A percentile compares a stretch with the other conserved stretches of the same genome.
Conservation (phyloP, 2,329 filamentous ascomycete species). For the Myriosclerotinia curreyana region DNA sequence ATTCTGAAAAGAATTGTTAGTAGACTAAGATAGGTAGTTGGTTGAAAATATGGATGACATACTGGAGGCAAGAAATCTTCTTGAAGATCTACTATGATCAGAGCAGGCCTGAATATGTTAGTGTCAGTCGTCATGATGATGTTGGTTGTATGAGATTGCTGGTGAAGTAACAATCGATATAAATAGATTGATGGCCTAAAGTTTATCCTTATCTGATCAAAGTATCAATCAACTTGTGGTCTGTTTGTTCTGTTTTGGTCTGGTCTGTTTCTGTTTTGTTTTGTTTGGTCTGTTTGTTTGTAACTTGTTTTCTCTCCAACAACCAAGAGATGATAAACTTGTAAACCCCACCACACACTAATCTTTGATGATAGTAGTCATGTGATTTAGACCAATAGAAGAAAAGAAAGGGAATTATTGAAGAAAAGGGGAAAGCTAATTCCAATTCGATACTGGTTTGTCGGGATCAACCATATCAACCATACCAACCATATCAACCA, state of each 20-base stretch:
- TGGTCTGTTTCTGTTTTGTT: no score
- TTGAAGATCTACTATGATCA: slow-evolving; percentile 82
- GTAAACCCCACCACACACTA: no score
- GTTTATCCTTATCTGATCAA: neutral
- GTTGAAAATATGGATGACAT: slow-evolving; percentile 41
- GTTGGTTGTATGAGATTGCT: neutral
- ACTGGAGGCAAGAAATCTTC: slow-evolving; percentile 94
- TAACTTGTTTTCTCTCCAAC: neutral
- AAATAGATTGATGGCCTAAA: neutral
- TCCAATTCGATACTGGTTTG: neutral
- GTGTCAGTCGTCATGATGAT: slow-evolving; percentile 11
- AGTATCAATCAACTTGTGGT: slow-evolving; percentile 10
- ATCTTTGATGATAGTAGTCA: no score
- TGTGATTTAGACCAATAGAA: neutral
- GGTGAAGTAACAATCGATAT: slow-evolving; percentile 2
- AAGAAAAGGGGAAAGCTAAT: neutral
- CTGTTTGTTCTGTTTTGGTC: slow-evolving; percentile 1
- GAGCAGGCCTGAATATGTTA: slow-evolving; percentile 48
- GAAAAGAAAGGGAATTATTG: neutral
- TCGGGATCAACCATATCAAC: neutral
- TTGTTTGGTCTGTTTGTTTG: slow-evolving; percentile 1
- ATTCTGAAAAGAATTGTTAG: slow-evolving; percentile 49
- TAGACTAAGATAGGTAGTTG: neutral
- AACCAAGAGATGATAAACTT: no score
- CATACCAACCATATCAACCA: no score